Base-by-base conservation (phyloP, 495 filamentous ascomycete genomes). In the Daldinia vernicosa region DNA sequence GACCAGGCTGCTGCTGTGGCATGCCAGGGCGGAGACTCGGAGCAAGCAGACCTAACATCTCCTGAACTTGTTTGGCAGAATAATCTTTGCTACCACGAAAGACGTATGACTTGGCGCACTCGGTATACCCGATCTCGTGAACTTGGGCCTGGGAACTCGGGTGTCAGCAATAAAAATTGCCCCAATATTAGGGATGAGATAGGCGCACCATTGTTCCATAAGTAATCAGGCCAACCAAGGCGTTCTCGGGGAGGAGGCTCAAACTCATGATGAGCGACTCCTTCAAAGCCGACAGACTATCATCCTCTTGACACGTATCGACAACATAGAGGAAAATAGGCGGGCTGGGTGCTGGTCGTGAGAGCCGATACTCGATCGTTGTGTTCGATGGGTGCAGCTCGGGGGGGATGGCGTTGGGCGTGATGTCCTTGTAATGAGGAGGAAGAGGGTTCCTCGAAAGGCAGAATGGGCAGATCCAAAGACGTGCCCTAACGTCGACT, bases 381-480 rank as follows among this genome's bases (percentile, higher is more conserved):
- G 96, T 97, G 82, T 94, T 98, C 73, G 85, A 85, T 1, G 93
- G 93, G 75, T 98, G 96, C 60, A 98, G 87, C 83, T 99, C 96
- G 22, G 94, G 93, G 26, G 96, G 96, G 81, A 98, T 97, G 60
- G 92, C 89, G 80, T 94, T 94, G 74, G 92, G 88, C 26, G 94
- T 95, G 76, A 99, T 99, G 81, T 99, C 96, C 85, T 98, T 98
- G 82, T 99, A 99, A 80, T 99, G 96, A 63, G 94, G 91, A 60
- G 96, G 96, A 33, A 99, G 89, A 54, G 90, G 89, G 78, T 99
- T 99, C 78, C 96, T 89, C 81, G 93, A 94, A 17, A 98, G 87
- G 80, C 96, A 99, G 84, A 98, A 99, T 6, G 96, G 96, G 76
- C 96, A 99, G 74, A 98, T 97, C 96, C 96, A 99, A 66, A 98